Percentiles rank a stretch among this genome's conserved stretches.
Conservation (phyloP, 2,329 filamentous ascomycete species). For the Furcasterigmium sp. region DNA sequence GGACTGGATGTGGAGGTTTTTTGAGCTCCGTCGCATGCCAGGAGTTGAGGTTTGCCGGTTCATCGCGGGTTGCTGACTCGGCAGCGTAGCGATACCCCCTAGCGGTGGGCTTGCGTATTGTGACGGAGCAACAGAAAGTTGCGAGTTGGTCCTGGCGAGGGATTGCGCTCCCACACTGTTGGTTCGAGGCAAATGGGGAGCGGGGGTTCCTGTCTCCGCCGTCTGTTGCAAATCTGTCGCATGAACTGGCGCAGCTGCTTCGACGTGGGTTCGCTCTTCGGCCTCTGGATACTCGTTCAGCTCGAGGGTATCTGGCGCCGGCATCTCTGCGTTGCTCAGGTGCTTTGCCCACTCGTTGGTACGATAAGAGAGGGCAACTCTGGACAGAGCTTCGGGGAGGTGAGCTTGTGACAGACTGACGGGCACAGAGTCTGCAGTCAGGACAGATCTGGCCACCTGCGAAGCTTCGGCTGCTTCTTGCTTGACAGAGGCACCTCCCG, state of each 20-base stretch:
- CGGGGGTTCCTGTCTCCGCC: conserved; percentile 42
- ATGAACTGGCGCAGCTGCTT: conserved; percentile 57
- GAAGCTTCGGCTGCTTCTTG: conserved; percentile 1
- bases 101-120: too few species aligned
- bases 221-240: conserved; percentile 62
- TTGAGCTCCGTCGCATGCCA: conserved; percentile 5
- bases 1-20: conserved; percentile 4
- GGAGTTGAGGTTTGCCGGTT: not conserved
- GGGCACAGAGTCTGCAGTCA: conserved; percentile 35
- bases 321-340: conserved; percentile 69
- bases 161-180: conserved; percentile 10
- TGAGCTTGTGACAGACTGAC: conserved; percentile 52
- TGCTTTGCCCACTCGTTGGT: conserved; percentile 98
- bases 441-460: conserved; percentile 32
- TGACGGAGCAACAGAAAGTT: conserved; percentile 6
- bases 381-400: conserved; percentile 68
- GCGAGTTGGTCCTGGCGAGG: conserved; percentile 9
- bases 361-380: conserved; percentile 74
- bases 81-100: not conserved
- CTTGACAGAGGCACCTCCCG: conserved; percentile 5
- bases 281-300: conserved; percentile 38
- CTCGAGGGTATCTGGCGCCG: conserved; percentile 58
- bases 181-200: conserved; percentile 23
- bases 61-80: not conserved
- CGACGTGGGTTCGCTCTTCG: conserved; percentile 26